Evolutionary conservation across 1,284 basidiomycete genomes (phyloP).

Genomic region (Trichosporon coremiiforme): DNA sequence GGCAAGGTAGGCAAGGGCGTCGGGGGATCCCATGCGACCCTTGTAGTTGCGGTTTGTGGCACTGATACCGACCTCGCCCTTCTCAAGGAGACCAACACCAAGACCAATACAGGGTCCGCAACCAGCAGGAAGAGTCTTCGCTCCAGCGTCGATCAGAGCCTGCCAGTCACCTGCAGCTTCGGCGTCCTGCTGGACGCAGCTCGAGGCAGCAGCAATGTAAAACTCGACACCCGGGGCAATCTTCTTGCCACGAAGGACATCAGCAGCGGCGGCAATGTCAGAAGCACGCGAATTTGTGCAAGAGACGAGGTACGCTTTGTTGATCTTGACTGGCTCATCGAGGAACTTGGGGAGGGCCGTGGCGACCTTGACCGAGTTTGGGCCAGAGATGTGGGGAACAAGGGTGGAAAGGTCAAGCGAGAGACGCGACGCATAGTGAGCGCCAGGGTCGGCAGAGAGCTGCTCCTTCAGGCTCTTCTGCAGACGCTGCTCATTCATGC

Average conservation of each 20-base stretch:
- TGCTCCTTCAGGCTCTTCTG: conserved; percentile 64
- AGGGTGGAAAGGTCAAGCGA: conserved; percentile 90
- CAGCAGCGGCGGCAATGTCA: conserved; percentile 88
- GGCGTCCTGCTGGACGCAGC: conserved; percentile 84
- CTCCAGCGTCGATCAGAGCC: conserved; percentile 78
- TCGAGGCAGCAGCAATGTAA: conserved; percentile 94
- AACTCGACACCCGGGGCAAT: conserved; percentile 92
- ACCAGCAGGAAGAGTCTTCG: conserved; percentile 88
- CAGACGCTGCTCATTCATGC: conserved; percentile 77
- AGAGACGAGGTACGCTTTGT: conserved; percentile 98
- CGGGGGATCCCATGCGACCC: conserved; percentile 95
- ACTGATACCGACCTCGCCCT: conserved; percentile 93
- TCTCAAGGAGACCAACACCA: conserved; percentile 86
- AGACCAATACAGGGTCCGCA: conserved; percentile 98
- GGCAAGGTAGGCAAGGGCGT: conserved; percentile 92
- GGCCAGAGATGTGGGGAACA: conserved; percentile 92
- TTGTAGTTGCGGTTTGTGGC: conserved; percentile 99
- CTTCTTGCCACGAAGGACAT: conserved; percentile 79
- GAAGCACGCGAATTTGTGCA: conserved; percentile 98
- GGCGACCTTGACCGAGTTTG: conserved; percentile 95
- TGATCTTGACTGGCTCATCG: conserved; percentile 73
- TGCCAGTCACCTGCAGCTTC: conserved; percentile 88
- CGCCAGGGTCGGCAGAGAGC: conserved; percentile 73
- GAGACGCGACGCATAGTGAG: conserved; percentile 84
- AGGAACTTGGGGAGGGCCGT: conserved; percentile 84